Conservation (phyloP, 2,329 filamentous ascomycete genomes). For the Harringtonia lauricola region DNA sequence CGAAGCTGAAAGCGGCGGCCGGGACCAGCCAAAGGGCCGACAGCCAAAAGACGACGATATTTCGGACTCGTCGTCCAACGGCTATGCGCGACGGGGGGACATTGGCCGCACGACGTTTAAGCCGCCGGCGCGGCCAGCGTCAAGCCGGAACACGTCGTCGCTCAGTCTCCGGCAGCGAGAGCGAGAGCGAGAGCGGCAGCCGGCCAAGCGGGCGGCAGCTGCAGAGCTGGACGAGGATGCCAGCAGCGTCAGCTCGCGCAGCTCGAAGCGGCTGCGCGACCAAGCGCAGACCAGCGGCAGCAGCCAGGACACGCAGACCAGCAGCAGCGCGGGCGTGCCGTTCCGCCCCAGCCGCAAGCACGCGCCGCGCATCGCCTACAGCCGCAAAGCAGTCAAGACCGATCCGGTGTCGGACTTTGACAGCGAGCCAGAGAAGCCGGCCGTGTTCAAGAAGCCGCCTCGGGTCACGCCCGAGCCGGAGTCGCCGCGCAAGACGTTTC, state of each 20-base stretch:
- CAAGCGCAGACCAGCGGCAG: not conserved
- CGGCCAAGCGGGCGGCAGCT: not conserved
- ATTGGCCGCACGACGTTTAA: conserved; percentile 6
- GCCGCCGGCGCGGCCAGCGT: not conserved
- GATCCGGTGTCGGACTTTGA: not conserved
- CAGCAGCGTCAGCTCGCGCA: not conserved
- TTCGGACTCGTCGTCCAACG: conserved; percentile 3
- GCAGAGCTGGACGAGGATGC: not conserved
- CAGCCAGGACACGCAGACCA: not conserved
- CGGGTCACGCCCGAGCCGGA: not conserved
- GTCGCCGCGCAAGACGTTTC: conserved; percentile 2
- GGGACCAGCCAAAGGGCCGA: not conserved
- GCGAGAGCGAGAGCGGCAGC: not conserved
- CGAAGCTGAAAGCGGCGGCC: too few relatives aligned
- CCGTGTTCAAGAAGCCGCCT: not conserved
- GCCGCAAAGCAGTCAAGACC: not conserved
- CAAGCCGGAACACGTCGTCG: not conserved
- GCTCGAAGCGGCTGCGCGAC: conserved; percentile 1
- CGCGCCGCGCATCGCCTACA: not conserved
- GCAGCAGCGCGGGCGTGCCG: not conserved
- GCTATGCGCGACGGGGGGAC: conserved; percentile 3
- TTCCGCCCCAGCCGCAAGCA: not conserved
- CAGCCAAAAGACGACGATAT: not conserved
- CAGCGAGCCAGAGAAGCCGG: not conserved
- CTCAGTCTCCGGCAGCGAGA: not conserved